Conservation (phyloP, 2,329 filamentous ascomycete species). For the Acrodontium crateriforme region DNA sequence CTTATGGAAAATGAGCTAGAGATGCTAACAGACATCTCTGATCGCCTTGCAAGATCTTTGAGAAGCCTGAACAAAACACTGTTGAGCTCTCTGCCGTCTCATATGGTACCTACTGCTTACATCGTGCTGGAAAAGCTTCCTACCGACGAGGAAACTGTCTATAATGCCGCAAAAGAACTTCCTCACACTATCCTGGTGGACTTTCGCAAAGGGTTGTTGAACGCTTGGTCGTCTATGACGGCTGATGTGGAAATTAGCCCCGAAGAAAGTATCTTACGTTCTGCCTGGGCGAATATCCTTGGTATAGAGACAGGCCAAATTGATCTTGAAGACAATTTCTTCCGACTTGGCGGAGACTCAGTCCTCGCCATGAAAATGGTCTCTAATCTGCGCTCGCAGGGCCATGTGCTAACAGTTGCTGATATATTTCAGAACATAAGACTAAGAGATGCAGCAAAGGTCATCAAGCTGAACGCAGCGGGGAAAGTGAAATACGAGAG, state of each 20-base stretch:
- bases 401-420: constrained; percentile 27
- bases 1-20: no score
- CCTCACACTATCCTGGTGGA: no score
- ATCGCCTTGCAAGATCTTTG: neutral
- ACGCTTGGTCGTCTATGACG: no score
- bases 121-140: neutral
- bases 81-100: neutral
- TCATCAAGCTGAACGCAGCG: neutral
- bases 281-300: no score
- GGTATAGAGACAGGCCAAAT: constrained; percentile 1
- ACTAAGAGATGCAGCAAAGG: constrained; percentile 3
- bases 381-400: constrained; percentile 23
- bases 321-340: constrained; percentile 27
- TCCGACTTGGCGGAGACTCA: constrained; percentile 34
- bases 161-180: no score
- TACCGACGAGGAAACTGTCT: no score
- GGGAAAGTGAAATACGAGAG: neutral
- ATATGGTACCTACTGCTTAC: neutral
- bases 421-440: constrained; percentile 27
- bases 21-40: no score
- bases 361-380: constrained; percentile 33
- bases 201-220: no score
- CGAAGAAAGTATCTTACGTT: no score
- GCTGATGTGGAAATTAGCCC: no score
- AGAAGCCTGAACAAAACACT: neutral